Percentiles rank a stretch among this genome's conserved stretches.
These are phyloP conservation scores for Keithomyces neogunnii DNA, from an alignment of 2,329 filamentous ascomycete genomes.

Conservation along the genomic window DNA sequence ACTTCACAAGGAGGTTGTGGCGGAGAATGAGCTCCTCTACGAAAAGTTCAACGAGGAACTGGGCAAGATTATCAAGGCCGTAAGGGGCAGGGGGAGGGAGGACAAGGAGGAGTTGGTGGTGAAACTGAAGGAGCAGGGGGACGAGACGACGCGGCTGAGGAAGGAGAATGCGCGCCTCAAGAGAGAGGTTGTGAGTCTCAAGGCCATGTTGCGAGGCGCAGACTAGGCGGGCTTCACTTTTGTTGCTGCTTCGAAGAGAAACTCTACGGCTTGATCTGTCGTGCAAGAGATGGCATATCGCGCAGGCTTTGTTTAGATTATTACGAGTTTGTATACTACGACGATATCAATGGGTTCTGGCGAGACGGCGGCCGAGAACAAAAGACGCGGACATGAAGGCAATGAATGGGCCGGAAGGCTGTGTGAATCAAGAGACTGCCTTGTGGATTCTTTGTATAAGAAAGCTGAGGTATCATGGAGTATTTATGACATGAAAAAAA, in stretches of 20 bases:
- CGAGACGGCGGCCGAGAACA: not conserved
- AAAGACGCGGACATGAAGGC: not conserved
- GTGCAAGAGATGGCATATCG: not conserved
- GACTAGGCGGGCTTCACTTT: slow-evolving; percentile 16
- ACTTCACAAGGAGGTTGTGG: slow-evolving; percentile 76
- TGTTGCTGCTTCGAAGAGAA: too few relatives aligned
- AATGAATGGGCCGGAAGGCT: not conserved
- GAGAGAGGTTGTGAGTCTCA: slow-evolving; percentile 68
- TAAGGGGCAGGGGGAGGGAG: slow-evolving; percentile 63
- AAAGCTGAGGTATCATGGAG: not conserved
- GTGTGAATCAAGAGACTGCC: not conserved
- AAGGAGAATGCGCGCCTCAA: slow-evolving; percentile 80
- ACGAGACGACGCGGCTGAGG: slow-evolving; percentile 69
- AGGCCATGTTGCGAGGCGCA: slow-evolving; percentile 42
- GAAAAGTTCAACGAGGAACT: slow-evolving; percentile 89
- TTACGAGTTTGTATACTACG: slow-evolving; percentile 2
- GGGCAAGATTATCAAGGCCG: slow-evolving; percentile 68
- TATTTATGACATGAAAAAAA: not conserved
- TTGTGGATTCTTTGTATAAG: not conserved
- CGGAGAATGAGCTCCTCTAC: slow-evolving; percentile 89
- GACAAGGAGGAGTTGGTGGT: slow-evolving; percentile 70
- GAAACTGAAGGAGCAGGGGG: slow-evolving; percentile 63
- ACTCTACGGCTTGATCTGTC: too few relatives aligned
- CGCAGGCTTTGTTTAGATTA: not conserved
- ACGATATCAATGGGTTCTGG: not conserved